A percentile compares a stretch with the other conserved stretches of the same genome.
phyloP scores from a whole-genome alignment of 352 stramenopile genomes.

The Phytopythium montanum region DNA sequence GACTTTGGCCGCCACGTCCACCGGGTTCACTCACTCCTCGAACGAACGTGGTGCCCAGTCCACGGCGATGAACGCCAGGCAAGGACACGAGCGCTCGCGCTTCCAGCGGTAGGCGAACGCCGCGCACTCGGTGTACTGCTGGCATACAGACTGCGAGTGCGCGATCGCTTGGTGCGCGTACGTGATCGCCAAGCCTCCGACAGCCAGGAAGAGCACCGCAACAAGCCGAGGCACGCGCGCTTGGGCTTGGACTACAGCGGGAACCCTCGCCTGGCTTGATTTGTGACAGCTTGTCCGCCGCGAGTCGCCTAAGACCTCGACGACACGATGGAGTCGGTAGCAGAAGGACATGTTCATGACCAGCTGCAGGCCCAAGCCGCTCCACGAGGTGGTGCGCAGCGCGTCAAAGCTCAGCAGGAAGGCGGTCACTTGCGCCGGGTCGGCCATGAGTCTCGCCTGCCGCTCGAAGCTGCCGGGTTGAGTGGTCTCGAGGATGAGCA shows the following conservation, averaged over 20 bases:
- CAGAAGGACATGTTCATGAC: slow-evolving; percentile 8
- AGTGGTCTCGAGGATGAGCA: background rate
- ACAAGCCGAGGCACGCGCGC: background rate
- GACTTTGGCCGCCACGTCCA: slow-evolving; percentile 4
- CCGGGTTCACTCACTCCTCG: background rate
- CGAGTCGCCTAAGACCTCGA: background rate
- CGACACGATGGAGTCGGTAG: slow-evolving; percentile 9
- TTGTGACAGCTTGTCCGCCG: background rate
- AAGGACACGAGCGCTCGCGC: slow-evolving; percentile 12
- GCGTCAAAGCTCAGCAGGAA: slow-evolving; percentile 5
- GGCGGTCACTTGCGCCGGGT: slow-evolving; percentile 4
- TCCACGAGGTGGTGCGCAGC: slow-evolving; percentile 3
- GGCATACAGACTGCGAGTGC: background rate
- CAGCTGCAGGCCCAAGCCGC: background rate
- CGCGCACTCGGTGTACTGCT: slow-evolving; percentile 5
- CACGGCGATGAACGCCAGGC: slow-evolving; percentile 21
- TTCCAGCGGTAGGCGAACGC: slow-evolving; percentile 12
- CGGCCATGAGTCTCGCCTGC: background rate
- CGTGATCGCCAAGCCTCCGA: background rate
- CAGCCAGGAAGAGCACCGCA: background rate
- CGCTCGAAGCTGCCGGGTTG: background rate
- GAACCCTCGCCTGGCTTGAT: background rate
- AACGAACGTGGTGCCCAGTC: slow-evolving; percentile 5
- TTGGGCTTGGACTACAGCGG: background rate
- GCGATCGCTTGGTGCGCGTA: background rate